phyloP scores from a whole-genome alignment of 2,329 filamentous ascomycete species.

The Ascochyta pisi region DNA sequence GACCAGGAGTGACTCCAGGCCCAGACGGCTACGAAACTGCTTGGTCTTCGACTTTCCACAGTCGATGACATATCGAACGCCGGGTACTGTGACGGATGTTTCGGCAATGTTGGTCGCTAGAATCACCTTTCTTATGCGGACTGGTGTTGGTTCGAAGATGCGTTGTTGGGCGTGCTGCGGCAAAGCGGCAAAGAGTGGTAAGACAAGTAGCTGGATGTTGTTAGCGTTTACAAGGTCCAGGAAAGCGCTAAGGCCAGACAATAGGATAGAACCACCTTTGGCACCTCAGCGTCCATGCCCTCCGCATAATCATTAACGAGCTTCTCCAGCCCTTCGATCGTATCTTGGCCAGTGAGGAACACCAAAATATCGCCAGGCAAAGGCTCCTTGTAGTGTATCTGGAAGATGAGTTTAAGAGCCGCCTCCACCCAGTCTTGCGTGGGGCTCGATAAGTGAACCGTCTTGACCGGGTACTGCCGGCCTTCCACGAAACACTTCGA shows the following conservation, averaged over 20 bases:
- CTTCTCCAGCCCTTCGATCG: conserved; percentile 82
- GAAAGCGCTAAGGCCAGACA: neutral
- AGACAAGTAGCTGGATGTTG: conserved; percentile 61
- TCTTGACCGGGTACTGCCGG: conserved; percentile 83
- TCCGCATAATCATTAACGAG: conserved; percentile 80
- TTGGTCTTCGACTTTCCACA: conserved; percentile 94
- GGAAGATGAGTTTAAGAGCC: conserved; percentile 80
- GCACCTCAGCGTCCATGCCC: conserved; percentile 75
- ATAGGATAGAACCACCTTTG: conserved; percentile 59
- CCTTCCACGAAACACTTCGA: conserved; percentile 77
- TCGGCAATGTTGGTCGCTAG: conserved; percentile 98
- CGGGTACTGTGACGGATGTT: conserved; percentile 93
- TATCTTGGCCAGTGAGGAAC: conserved; percentile 91
- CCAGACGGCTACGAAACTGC: conserved; percentile 82
- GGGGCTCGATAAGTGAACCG: conserved; percentile 74
- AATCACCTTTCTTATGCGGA: conserved; percentile 85
- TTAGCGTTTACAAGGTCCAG: neutral
- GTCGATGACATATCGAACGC: conserved; percentile 90
- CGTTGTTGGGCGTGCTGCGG: conserved; percentile 85
- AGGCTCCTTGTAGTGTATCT: conserved; percentile 85
- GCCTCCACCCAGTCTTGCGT: conserved; percentile 83
- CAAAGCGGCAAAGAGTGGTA: conserved; percentile 89
- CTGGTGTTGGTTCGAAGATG: conserved; percentile 78
- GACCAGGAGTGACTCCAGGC: conserved; percentile 87
- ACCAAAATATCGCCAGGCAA: conserved; percentile 93